Conservation (phyloP, 2,329 filamentous ascomycete genomes). For the Cryphonectria radicalis region DNA sequence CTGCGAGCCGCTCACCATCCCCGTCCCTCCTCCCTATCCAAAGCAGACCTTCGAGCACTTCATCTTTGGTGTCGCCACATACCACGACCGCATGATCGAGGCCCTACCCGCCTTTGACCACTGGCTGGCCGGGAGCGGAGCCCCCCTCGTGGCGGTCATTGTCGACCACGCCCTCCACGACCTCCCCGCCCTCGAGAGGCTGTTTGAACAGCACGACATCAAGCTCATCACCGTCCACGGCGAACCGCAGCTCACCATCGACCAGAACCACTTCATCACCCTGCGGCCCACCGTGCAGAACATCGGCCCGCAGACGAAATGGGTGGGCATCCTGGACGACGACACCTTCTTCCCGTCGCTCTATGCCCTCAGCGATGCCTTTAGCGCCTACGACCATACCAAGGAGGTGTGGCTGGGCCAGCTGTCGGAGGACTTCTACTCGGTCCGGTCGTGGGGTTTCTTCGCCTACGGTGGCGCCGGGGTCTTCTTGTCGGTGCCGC, state of each 20-base stretch:
- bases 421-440: slow-evolving; percentile 59
- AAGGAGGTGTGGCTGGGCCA: slow-evolving; percentile 58
- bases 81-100: slow-evolving; percentile 51
- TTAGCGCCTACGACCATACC: slow-evolving; percentile 53
- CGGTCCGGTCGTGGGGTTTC: slow-evolving; percentile 55
- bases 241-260: slow-evolving; percentile 44
- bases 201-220: slow-evolving; percentile 40
- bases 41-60: slow-evolving; percentile 52
- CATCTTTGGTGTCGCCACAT: slow-evolving; percentile 62
- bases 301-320: slow-evolving; percentile 50
- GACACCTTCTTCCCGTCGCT: slow-evolving; percentile 67
- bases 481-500: slow-evolving; percentile 59
- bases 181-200: slow-evolving; percentile 38
- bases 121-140: slow-evolving; percentile 57
- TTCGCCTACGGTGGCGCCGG: slow-evolving; percentile 67
- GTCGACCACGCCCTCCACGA: slow-evolving; percentile 43
- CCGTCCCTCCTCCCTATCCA: slow-evolving; percentile 51
- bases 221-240: slow-evolving; percentile 31
- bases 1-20: slow-evolving; percentile 51
- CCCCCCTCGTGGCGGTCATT: slow-evolving; percentile 56
- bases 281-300: slow-evolving; percentile 53
- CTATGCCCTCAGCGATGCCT: slow-evolving; percentile 50
- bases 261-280: slow-evolving; percentile 62
- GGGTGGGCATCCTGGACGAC: slow-evolving; percentile 64
- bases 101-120: slow-evolving; percentile 57